These are phyloP conservation scores for Linanthus parryae DNA, from an alignment of 148 eudicot species.

Conservation along the genomic window DNA sequence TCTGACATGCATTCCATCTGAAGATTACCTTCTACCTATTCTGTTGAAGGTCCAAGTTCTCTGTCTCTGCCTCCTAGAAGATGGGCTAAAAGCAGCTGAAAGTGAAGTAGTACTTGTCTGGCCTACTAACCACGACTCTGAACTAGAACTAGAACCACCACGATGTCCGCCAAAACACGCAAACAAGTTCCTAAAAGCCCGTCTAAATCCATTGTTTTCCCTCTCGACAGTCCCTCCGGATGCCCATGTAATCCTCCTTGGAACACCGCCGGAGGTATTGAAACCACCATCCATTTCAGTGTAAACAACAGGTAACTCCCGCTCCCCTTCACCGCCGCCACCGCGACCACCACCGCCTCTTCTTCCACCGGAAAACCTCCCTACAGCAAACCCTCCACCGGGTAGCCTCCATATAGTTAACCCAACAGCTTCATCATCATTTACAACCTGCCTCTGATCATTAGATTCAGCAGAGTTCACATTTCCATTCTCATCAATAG, in stretches of 20 bases:
- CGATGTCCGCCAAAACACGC: slow-evolving; percentile 71
- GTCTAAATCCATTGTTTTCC: slow-evolving; percentile 50
- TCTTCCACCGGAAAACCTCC: slow-evolving; percentile 49
- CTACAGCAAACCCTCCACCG: slow-evolving; percentile 74
- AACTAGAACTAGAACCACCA: slow-evolving; percentile 48
- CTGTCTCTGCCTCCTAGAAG: slow-evolving; percentile 27
- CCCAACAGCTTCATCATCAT: slow-evolving; percentile 80
- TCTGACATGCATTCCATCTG: too few species aligned
- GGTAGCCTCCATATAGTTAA: slow-evolving; percentile 95
- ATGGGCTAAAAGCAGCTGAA: slow-evolving; percentile 22
- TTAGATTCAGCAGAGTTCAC: too few species aligned
- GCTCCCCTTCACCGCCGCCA: slow-evolving; percentile 70
- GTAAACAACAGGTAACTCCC: slow-evolving; percentile 85
- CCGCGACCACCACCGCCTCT: too few species aligned
- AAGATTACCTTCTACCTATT: slow-evolving; percentile 19
- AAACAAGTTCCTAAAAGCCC: slow-evolving; percentile 48
- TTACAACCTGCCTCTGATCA: slow-evolving; percentile 20
- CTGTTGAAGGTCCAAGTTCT: slow-evolving; percentile 17
- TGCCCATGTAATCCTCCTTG: slow-evolving; percentile 96
- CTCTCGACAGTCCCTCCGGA: slow-evolving; percentile 54
- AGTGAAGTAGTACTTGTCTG: slow-evolving; percentile 17
- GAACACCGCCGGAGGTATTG: slow-evolving; percentile 46
- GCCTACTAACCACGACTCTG: slow-evolving; percentile 26
- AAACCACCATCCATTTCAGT: slow-evolving; percentile 95
- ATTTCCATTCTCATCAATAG: too few species aligned